These are phyloP conservation scores for Erodium moschatum DNA, from an alignment of 441 rosid species.

Conservation along the genomic window DNA sequence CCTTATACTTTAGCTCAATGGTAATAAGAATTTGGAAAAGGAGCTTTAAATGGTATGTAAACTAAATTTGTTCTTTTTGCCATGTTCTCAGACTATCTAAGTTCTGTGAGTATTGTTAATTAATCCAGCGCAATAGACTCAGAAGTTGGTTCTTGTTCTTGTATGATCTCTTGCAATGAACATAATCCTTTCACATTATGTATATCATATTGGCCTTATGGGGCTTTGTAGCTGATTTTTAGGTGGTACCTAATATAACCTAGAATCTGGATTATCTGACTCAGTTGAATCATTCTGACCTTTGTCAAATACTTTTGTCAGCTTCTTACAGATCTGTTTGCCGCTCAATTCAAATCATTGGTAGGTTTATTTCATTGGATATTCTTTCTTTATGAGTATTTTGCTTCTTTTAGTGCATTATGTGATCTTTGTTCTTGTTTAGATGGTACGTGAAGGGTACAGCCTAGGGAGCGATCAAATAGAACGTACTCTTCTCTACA, in stretches of 20 bases:
- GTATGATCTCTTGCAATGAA: background rate
- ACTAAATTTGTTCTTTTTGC: background rate
- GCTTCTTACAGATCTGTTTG: conserved; percentile 14
- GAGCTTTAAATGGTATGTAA: background rate
- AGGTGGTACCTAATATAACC: background rate
- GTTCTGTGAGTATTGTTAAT: conserved; percentile 2
- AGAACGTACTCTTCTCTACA: conserved; percentile 5
- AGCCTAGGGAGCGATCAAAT: background rate
- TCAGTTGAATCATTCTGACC: conserved; percentile 14
- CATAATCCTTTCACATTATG: background rate
- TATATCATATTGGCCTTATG: background rate
- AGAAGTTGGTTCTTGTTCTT: conserved; percentile 2
- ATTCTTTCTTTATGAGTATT: background rate
- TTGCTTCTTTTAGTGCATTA: background rate
- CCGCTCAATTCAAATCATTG: conserved; percentile 23
- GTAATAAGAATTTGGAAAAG: background rate
- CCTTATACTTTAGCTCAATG: conserved; percentile 5
- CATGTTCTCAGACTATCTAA: background rate
- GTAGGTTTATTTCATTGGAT: conserved; percentile 15
- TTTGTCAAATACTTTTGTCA: conserved; percentile 17
- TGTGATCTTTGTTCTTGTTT: conserved; percentile 6
- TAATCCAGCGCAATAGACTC: background rate
- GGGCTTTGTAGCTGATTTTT: background rate
- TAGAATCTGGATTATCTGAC: conserved; percentile 1
- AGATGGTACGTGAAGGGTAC: conserved; percentile 22